Percentiles rank a stretch among this genome's conserved stretches.
Evolutionary conservation across 2,329 filamentous ascomycete species (phyloP).

Genomic region (Diaporthe citrichinensis): DNA sequence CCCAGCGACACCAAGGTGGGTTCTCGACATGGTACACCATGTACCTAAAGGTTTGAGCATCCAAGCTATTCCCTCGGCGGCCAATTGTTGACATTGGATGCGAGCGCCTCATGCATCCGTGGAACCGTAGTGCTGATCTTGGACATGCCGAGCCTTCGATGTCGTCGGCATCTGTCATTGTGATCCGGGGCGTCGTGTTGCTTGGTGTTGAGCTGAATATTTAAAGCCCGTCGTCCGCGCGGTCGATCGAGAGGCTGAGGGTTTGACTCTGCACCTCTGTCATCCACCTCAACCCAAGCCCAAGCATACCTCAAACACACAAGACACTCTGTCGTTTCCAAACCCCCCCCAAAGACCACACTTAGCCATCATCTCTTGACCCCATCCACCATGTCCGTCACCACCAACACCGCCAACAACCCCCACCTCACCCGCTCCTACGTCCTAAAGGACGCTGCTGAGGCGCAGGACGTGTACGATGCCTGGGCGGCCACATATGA

Average conservation of each 20-base stretch:
- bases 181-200: constrained; percentile 1
- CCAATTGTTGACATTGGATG: constrained; percentile 30
- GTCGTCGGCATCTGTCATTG: constrained; percentile 26
- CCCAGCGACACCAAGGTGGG: constrained; percentile 12
- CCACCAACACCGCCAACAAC: constrained; percentile 33
- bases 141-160: constrained; percentile 32
- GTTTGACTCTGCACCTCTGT: not conserved
- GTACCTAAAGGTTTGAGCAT: constrained; percentile 33
- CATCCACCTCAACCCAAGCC: constrained; percentile 5
- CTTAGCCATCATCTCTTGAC: constrained; percentile 4
- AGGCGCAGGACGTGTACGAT: constrained; percentile 33
- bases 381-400: constrained; percentile 21
- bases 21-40: constrained; percentile 32
- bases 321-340: not conserved
- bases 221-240: constrained; percentile 16
- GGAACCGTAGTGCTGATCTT: constrained; percentile 27
- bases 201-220: constrained; percentile 14
- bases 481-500: constrained; percentile 26
- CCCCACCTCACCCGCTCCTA: constrained; percentile 31
- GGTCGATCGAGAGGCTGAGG: not conserved
- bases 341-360: not conserved
- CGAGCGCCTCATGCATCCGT: constrained; percentile 27
- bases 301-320: not conserved
- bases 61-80: constrained; percentile 24
- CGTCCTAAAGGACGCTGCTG: constrained; percentile 14